Evolutionary conservation across 768 basidiomycete species (phyloP).

Genomic region (Rhizopogon vesiculosus): DNA sequence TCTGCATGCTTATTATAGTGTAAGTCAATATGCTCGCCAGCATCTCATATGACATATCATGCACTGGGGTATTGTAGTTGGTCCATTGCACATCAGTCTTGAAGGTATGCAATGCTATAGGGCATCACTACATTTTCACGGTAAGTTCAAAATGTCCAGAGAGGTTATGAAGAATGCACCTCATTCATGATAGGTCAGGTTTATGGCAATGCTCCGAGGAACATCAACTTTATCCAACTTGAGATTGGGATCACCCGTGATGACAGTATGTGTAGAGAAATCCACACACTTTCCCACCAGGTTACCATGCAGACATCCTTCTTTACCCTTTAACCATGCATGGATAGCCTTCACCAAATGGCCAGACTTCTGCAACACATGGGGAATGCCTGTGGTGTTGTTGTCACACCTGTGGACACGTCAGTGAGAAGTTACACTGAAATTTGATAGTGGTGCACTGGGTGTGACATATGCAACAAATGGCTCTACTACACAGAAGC

Average conservation of each 20-base stretch:
- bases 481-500: slow-evolving; percentile 48
- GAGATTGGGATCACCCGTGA: slow-evolving; percentile 89
- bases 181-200: slow-evolving; percentile 94
- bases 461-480: slow-evolving; percentile 67
- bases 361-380: too few relatives aligned
- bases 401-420: slow-evolving; percentile 19
- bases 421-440: slow-evolving; percentile 8
- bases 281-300: slow-evolving; percentile 64
- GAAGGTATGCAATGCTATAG: too few relatives aligned
- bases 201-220: slow-evolving; percentile 90
- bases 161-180: slow-evolving; percentile 41
- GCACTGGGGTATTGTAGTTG: slow-evolving; percentile 81
- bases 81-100: too few relatives aligned
- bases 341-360: too few relatives aligned
- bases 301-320: slow-evolving; percentile 95
- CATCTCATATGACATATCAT: slow-evolving; percentile 94
- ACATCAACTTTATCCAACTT: slow-evolving; percentile 97
- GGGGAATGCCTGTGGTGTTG: too few relatives aligned
- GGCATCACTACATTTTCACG: too few relatives aligned
- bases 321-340: slow-evolving; percentile 82
- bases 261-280: too few relatives aligned
- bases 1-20: slow-evolving; percentile 95
- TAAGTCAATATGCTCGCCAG: slow-evolving; percentile 94
- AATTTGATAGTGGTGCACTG: slow-evolving; percentile 39
- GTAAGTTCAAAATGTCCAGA: neutral